Evolutionary conservation across 371 early-diverging fungal species (phyloP).

Genomic region (Actinomucor elegans): DNA sequence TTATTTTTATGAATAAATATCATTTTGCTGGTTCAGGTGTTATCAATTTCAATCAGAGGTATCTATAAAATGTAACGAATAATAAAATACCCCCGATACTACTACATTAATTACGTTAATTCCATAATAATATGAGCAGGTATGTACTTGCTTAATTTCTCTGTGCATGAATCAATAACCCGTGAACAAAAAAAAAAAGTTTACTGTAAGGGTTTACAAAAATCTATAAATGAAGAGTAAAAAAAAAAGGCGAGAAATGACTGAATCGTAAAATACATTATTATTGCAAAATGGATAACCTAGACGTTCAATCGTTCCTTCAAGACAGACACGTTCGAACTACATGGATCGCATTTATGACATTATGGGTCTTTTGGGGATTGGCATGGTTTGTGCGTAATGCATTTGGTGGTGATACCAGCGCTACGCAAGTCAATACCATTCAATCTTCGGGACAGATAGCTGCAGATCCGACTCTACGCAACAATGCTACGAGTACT

Average conservation of each 20-base stretch:
- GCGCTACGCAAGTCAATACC: background rate
- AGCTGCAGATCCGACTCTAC: background rate
- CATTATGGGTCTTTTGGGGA: conserved; percentile 39
- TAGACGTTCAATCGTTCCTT: conserved; percentile 16
- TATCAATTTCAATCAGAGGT: no score
- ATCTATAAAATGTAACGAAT: no score
- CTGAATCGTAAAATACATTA: background rate
- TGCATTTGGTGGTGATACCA: conserved; percentile 33
- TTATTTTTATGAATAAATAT: no score
- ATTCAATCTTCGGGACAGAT: background rate
- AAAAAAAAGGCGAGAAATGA: no score
- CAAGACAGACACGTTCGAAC: conserved; percentile 38
- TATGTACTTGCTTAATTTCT: no score
- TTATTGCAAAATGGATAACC: background rate
- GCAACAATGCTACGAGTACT: background rate
- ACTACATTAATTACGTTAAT: no score
- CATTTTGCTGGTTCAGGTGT: no score
- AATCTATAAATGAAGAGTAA: background rate
- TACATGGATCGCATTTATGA: conserved; percentile 40
- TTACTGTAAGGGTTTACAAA: background rate
- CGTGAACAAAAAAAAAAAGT: no score
- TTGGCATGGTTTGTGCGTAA: conserved; percentile 35
- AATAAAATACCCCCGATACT: no score
- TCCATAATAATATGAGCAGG: no score
- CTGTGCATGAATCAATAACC: no score